Evolutionary conservation across 2,329 filamentous ascomycete species (phyloP), one percentile per base, ranked within the genome.

Genomic region (Diaporthe sp.): DNA sequence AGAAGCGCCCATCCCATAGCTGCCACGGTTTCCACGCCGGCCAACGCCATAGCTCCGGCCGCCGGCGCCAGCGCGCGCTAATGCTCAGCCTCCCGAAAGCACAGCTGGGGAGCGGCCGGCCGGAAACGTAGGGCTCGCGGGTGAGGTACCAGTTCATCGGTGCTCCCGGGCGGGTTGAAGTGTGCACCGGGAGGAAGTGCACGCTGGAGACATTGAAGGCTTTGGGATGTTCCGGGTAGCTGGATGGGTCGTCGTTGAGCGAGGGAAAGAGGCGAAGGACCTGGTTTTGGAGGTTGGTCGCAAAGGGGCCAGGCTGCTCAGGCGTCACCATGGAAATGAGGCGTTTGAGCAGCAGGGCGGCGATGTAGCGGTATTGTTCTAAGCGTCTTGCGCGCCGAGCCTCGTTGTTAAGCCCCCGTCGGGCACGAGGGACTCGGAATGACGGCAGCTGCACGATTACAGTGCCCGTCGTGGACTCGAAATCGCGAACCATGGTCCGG

Each of bases 1-100:
- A 93, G 82, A 88, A 93, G 2, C 92, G 89, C 0, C 90, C 89
- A 81, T 93, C 92, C 84, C 88, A 93, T 72, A 89, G 81, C 62
- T 78, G 75, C 83, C 85, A 86, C 1, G 70, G 76, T 49, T 74
- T 75, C 83, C 83, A 84, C 4, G n/a, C 6, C 2, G 78, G 75
- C 81, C 82, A 82, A 10, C 76, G 75, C 81, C 81, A 82, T 9
- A 69, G 19, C 2, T 68, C 46, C 15, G 53, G 59, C 8, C 72
- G 74, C 25, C 65, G 31, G 22, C 61, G 62, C 55, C 75, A 75
- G 15, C 70, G 42, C 19, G 78, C 73, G 17, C 67, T 28, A 17
- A 77, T 3, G 0, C 76, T 67, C 55, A 82, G 81, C 6, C 71
- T 44, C 9, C 77, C 39, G 6, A 57, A 76, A 7, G 53, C 53